Conservation (phyloP, 352 stramenopile genomes). For the Paralagenidium karlingii region DNA sequence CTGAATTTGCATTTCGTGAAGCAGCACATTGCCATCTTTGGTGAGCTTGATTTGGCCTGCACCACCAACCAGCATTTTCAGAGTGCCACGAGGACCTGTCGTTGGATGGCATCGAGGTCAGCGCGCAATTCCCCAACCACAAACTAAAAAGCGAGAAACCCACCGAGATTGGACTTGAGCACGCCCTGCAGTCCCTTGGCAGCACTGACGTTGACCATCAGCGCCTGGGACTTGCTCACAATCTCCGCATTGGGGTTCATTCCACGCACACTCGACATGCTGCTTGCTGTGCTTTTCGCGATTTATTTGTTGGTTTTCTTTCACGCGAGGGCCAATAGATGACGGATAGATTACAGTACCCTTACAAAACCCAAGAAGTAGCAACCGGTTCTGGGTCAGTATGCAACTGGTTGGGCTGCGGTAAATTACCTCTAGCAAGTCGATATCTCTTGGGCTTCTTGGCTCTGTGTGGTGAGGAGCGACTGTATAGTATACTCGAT, state of each 20-base stretch:
- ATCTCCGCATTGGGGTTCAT: conserved; percentile 97
- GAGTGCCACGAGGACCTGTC: conserved; percentile 91
- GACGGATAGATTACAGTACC: too few species aligned
- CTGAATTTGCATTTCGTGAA: conserved; percentile 99
- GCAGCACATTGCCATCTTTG: conserved; percentile 98
- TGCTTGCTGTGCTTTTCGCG: too few species aligned
- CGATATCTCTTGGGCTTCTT: too few species aligned
- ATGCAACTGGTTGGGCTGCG: too few species aligned
- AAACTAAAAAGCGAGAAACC: conserved; percentile 4
- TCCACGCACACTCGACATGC: conserved; percentile 54
- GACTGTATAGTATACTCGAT: too few species aligned
- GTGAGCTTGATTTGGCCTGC: conserved; percentile 99
- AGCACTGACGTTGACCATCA: conserved; percentile 96
- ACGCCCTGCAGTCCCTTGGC: conserved; percentile 95
- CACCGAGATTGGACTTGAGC: conserved; percentile 87
- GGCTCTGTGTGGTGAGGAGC: too few species aligned
- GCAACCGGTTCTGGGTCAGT: too few species aligned
- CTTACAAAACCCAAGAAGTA: too few species aligned
- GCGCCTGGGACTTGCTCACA: conserved; percentile 91
- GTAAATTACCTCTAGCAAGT: too few species aligned
- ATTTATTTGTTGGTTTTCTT: too few species aligned
- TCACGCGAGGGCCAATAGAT: too few species aligned
- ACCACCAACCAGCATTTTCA: conserved; percentile 99
- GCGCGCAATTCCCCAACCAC: too few species aligned
- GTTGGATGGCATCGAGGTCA: neutral